Percentiles rank a stretch among this genome's conserved stretches.
phyloP scores from a whole-genome alignment of 1,284 basidiomycete genomes.

The Bjerkandera adusta region DNA sequence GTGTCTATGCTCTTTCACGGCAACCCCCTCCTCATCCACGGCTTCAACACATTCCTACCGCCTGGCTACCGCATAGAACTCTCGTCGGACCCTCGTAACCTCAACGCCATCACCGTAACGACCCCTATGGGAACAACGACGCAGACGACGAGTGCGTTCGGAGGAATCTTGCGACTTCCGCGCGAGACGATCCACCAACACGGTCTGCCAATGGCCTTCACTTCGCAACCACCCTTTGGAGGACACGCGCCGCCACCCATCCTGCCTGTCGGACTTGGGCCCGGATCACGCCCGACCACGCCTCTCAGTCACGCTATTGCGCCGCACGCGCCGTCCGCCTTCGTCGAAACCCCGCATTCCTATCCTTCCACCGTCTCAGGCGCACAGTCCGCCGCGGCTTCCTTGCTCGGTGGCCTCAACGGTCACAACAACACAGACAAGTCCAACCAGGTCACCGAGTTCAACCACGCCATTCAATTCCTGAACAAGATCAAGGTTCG shows the following conservation, averaged over 20 bases:
- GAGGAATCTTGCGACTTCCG: slow-evolving; percentile 31
- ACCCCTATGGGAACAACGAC: slow-evolving; percentile 87
- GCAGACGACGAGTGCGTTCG: slow-evolving; percentile 45
- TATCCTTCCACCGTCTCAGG: slow-evolving; percentile 24
- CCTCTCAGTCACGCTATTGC: slow-evolving; percentile 18
- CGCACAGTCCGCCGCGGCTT: slow-evolving; percentile 45
- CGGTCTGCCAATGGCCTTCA: slow-evolving; percentile 15
- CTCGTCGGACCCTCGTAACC: slow-evolving; percentile 70
- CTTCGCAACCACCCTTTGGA: slow-evolving; percentile 25
- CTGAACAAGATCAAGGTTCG: slow-evolving; percentile 99
- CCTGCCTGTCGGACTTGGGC: slow-evolving; percentile 28
- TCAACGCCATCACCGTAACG: slow-evolving; percentile 90
- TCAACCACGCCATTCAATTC: slow-evolving; percentile 97
- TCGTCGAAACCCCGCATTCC: slow-evolving; percentile 15
- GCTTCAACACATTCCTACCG: slow-evolving; percentile 99
- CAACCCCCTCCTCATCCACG: slow-evolving; percentile 92
- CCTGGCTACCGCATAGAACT: slow-evolving; percentile 97
- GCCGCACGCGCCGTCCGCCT: slow-evolving; percentile 15
- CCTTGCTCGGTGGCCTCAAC: slow-evolving; percentile 53
- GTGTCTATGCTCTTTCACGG: slow-evolving; percentile 95
- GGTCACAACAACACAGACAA: slow-evolving; percentile 29
- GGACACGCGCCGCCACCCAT: slow-evolving; percentile 26
- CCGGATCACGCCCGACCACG: slow-evolving; percentile 29
- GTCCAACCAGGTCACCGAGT: slow-evolving; percentile 67
- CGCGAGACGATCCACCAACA: slow-evolving; percentile 20